A percentile compares a stretch with the other conserved stretches of the same genome.
phyloP scores from a whole-genome alignment of 768 basidiomycete genomes.

The Xerocomus spinulosus region DNA sequence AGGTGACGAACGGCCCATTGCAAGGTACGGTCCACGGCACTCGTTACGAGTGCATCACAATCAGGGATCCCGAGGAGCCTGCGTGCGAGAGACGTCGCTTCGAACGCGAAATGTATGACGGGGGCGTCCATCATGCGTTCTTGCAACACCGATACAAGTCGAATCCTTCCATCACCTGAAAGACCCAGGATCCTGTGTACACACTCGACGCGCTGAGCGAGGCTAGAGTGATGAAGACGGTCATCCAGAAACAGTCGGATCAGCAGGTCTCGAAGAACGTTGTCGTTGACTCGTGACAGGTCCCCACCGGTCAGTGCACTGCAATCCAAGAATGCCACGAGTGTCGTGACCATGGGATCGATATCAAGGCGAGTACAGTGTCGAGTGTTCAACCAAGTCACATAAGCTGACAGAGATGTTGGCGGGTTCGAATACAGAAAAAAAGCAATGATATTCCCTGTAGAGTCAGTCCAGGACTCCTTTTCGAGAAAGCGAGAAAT shows the following conservation, averaged over 20 bases:
- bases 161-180: conserved; percentile 17
- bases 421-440: conserved; percentile 41
- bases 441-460: conserved; percentile 38
- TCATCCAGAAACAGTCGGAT: conserved; percentile 16
- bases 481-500: conserved; percentile 38
- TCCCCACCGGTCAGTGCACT: conserved; percentile 14
- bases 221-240: neutral
- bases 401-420: conserved; percentile 25
- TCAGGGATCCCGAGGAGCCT: conserved; percentile 22
- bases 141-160: conserved; percentile 22
- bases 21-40: conserved; percentile 43
- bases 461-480: conserved; percentile 41
- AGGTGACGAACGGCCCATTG: conserved; percentile 51
- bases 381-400: conserved; percentile 37
- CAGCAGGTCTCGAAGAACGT: conserved; percentile 32
- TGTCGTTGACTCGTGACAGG: conserved; percentile 18
- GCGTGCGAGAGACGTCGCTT: conserved; percentile 32
- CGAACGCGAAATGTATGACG: conserved; percentile 24
- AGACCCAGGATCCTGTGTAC: conserved; percentile 27
- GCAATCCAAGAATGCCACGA: conserved; percentile 48
- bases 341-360: conserved; percentile 34
- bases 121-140: conserved; percentile 25
- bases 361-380: conserved; percentile 13
- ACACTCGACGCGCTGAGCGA: conserved; percentile 18
- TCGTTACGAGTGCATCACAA: conserved; percentile 24